phyloP scores from a whole-genome alignment of 495 filamentous ascomycete genomes.

The Neurospora sp. region DNA sequence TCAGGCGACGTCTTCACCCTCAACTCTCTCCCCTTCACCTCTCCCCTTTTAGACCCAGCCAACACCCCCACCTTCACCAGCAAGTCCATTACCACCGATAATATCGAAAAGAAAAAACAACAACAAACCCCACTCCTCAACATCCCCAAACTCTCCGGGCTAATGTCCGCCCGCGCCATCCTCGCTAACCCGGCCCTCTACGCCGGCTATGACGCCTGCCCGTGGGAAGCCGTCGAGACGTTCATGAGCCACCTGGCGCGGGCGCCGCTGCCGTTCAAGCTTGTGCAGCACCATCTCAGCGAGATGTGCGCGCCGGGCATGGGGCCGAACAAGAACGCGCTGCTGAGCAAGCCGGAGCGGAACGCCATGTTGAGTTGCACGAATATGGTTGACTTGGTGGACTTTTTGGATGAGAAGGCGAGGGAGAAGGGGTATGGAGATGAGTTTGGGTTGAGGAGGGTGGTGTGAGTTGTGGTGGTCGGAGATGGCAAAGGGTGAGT shows the following conservation, averaged over 20 bases:
- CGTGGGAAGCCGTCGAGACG: conserved; percentile 48
- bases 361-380: conserved; percentile 36
- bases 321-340: conserved; percentile 30
- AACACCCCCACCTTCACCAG: conserved; percentile 15
- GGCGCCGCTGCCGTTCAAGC: conserved; percentile 46
- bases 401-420: conserved; percentile 46
- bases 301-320: conserved; percentile 52
- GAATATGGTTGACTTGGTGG: conserved; percentile 48
- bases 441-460: conserved; percentile 4
- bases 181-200: conserved; percentile 55
- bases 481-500: too few species aligned
- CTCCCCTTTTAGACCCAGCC: conserved; percentile 19
- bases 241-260: conserved; percentile 45
- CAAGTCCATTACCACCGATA: conserved; percentile 16
- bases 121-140: conserved; percentile 5
- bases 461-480: not conserved
- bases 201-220: conserved; percentile 41
- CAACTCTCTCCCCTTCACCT: conserved; percentile 32
- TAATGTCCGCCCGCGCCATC: conserved; percentile 57
- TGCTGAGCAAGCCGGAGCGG: conserved; percentile 45
- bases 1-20: conserved; percentile 55
- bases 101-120: not conserved
- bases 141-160: conserved; percentile 33
- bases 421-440: conserved; percentile 14
- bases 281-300: conserved; percentile 50